phyloP scores from a whole-genome alignment of 768 basidiomycete species.

The Trichaptum fuscoviolaceum region DNA sequence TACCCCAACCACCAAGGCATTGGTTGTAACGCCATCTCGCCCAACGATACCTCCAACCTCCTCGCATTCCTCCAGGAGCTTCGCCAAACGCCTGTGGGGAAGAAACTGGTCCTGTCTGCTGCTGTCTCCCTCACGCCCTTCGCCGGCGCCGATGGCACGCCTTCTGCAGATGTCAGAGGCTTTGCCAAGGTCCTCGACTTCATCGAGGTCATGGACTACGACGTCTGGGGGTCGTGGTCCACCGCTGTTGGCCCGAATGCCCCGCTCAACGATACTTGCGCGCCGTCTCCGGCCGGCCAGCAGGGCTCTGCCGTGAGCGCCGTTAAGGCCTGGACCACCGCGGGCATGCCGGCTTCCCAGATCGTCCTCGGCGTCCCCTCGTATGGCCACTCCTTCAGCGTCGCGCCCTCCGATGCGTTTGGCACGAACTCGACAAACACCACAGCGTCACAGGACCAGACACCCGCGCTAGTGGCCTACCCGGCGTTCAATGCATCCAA shows the following conservation, averaged over 20 bases:
- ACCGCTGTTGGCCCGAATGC: constrained; percentile 18
- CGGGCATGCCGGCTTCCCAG: constrained; percentile 14
- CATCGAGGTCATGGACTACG: constrained; percentile 16
- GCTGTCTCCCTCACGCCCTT: constrained; percentile 68
- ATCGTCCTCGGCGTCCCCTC: constrained; percentile 17
- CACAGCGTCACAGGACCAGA: background rate
- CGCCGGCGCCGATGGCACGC: constrained; percentile 46
- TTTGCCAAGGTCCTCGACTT: constrained; percentile 66
- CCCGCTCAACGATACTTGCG: constrained; percentile 17
- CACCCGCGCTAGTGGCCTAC: constrained; percentile 8
- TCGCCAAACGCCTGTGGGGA: constrained; percentile 45
- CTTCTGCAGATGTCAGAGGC: constrained; percentile 54
- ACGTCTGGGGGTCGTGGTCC: constrained; percentile 10
- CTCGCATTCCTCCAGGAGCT: constrained; percentile 71
- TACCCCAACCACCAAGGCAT: constrained; percentile 70
- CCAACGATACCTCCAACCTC: constrained; percentile 72
- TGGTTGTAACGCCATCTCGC: constrained; percentile 59
- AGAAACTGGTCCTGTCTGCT: constrained; percentile 64
- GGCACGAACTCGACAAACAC: constrained; percentile 6
- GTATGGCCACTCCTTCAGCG: constrained; percentile 11
- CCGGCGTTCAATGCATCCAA: constrained; percentile 13
- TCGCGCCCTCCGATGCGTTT: constrained; percentile 7
- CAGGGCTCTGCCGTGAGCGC: constrained; percentile 14
- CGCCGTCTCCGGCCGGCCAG: constrained; percentile 10
- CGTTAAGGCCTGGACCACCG: constrained; percentile 11